phyloP scores from a whole-genome alignment of 495 filamentous ascomycete genomes.

The Talaromyces wortmannii region DNA sequence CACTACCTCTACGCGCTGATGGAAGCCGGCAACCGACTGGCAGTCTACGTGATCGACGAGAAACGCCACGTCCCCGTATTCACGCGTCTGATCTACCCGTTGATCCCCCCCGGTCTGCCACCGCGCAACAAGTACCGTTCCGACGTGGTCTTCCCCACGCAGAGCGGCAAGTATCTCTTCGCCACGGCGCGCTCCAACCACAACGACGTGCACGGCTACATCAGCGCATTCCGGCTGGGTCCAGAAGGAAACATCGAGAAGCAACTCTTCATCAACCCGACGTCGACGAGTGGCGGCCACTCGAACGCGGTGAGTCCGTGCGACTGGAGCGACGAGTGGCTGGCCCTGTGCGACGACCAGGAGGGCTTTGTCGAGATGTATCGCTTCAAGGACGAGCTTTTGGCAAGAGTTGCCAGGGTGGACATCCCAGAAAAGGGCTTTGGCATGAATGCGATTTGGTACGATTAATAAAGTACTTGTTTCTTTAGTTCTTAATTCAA shows the following conservation, averaged over 20 bases:
- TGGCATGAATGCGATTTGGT: constrained; percentile 89
- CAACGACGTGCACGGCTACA: constrained; percentile 70
- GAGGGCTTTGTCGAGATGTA: constrained; percentile 83
- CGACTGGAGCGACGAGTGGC: constrained; percentile 76
- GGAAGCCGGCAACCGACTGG: constrained; percentile 76
- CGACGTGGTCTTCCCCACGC: constrained; percentile 66
- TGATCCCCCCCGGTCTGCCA: constrained; percentile 61
- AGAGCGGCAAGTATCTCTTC: constrained; percentile 63
- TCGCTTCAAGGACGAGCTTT: constrained; percentile 69
- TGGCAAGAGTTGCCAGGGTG: constrained; percentile 65
- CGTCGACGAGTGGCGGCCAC: constrained; percentile 78
- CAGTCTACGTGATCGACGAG: constrained; percentile 73
- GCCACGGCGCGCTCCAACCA: constrained; percentile 74
- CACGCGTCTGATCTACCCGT: constrained; percentile 66
- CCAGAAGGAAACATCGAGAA: constrained; percentile 62
- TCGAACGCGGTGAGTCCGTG: constrained; percentile 77
- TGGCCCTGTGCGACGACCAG: constrained; percentile 80
- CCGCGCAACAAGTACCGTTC: constrained; percentile 58
- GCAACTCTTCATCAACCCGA: constrained; percentile 74
- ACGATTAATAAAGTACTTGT: constrained; percentile 46
- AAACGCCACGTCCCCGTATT: constrained; percentile 73
- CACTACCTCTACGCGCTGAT: constrained; percentile 78
- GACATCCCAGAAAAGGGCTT: constrained; percentile 76
- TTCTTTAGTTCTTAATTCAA: background rate
- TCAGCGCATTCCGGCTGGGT: constrained; percentile 69